phyloP scores from a whole-genome alignment of 495 filamentous ascomycete genomes.

The Xylaria acuta region DNA sequence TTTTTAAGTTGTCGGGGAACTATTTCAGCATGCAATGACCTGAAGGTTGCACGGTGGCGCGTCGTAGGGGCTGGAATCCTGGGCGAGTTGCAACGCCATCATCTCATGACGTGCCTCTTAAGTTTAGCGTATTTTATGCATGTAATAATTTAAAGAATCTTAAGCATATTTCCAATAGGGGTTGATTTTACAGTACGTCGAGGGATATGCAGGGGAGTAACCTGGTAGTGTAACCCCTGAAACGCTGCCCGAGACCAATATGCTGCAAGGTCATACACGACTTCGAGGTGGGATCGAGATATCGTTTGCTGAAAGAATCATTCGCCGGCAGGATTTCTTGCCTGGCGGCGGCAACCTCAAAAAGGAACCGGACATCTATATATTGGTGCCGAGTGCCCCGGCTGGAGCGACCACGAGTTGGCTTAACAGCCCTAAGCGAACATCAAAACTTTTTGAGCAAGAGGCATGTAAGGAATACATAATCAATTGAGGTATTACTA shows the following conservation, averaged over 20 bases:
- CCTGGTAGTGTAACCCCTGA: constrained; percentile 15
- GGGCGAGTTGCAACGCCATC: neutral
- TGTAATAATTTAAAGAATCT: neutral
- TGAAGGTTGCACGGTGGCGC: neutral
- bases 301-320: neutral
- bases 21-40: neutral
- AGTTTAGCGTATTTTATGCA: neutral
- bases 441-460: neutral
- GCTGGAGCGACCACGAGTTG: neutral
- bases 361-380: neutral
- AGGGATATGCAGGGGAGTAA: neutral
- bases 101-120: neutral
- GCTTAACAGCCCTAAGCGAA: neutral
- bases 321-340: neutral
- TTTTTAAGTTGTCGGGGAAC: neutral
- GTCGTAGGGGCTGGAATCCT: neutral
- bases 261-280: neutral
- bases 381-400: neutral
- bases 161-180: neutral
- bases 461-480: neutral
- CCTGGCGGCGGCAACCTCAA: neutral
- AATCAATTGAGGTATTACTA: neutral
- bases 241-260: constrained; percentile 17
- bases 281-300: neutral
- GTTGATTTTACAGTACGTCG: neutral